phyloP scores from a whole-genome alignment of 768 basidiomycete genomes.

The Scleroderma citrinum region DNA sequence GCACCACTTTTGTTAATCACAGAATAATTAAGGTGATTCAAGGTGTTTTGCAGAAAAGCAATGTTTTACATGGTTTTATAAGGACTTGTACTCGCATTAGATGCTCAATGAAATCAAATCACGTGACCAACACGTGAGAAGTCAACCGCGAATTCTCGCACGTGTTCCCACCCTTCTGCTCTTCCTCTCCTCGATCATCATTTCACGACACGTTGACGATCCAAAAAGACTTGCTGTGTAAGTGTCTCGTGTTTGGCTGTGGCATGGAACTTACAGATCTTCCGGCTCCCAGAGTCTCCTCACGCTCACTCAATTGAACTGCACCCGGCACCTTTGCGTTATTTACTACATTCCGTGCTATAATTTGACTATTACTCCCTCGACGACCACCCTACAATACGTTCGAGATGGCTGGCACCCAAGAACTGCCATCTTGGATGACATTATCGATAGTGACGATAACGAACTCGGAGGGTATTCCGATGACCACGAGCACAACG shows the following conservation, averaged over 20 bases:
- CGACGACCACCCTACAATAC: not conserved
- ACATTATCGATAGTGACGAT: conserved; percentile 47
- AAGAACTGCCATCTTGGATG: conserved; percentile 70
- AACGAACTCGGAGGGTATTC: conserved; percentile 47
- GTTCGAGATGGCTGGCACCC: conserved; percentile 38
- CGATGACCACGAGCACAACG: conserved; percentile 52
- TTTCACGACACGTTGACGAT: conserved; percentile 15
- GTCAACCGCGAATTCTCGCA: conserved; percentile 18
- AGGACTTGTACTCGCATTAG: too few relatives aligned
- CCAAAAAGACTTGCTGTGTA: conserved; percentile 11
- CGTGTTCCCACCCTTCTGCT: conserved; percentile 5
- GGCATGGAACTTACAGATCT: not conserved
- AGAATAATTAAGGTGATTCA: too few relatives aligned
- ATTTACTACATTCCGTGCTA: conserved; percentile 5
- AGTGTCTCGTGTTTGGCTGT: not conserved
- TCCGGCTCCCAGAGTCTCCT: conserved; percentile 10
- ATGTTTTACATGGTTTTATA: not conserved
- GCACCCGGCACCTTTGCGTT: conserved; percentile 2
- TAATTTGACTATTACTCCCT: conserved; percentile 2
- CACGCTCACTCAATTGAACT: conserved; percentile 18
- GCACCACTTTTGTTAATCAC: not conserved
- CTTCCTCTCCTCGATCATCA: not conserved
- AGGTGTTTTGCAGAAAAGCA: not conserved
- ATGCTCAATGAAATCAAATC: conserved; percentile 19
- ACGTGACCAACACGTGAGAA: conserved; percentile 33